Evolutionary conservation across 768 basidiomycete genomes (phyloP).

Genomic region (Agrocybe praecox): DNA sequence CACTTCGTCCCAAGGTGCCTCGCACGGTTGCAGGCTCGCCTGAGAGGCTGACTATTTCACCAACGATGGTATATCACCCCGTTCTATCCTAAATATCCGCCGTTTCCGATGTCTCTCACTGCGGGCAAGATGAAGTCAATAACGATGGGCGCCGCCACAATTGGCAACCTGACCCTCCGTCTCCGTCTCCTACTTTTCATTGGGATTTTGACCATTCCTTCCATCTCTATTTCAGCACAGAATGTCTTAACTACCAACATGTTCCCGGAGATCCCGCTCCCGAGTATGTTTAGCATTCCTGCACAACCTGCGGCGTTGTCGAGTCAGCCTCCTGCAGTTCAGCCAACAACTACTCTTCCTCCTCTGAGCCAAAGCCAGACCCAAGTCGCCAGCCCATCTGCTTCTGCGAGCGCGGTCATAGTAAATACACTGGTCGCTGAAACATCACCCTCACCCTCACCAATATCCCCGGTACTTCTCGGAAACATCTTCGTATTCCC

Average conservation of each 20-base stretch:
- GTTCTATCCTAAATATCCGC: background rate
- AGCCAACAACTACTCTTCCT: background rate
- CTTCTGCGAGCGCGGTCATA: background rate
- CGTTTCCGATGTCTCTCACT: too few relatives aligned
- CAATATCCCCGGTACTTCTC: background rate
- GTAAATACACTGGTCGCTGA: background rate
- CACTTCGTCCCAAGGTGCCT: background rate
- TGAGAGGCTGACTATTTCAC: background rate
- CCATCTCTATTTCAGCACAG: background rate
- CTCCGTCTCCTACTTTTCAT: background rate
- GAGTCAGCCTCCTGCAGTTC: background rate
- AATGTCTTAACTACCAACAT: background rate
- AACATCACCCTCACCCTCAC: background rate
- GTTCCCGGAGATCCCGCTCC: background rate
- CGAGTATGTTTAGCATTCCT: background rate
- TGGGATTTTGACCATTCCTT: background rate
- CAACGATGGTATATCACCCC: background rate
- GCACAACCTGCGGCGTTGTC: background rate
- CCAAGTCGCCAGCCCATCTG: background rate
- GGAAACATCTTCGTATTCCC: background rate
- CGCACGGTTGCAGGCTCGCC: background rate
- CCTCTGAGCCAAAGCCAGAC: background rate
- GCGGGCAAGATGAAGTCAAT: background rate
- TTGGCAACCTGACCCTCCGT: background rate
- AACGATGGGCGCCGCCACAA: background rate